Evolutionary conservation across 257 asterid genomes (phyloP).

Genomic region (Jaltomata sinuosa): DNA sequence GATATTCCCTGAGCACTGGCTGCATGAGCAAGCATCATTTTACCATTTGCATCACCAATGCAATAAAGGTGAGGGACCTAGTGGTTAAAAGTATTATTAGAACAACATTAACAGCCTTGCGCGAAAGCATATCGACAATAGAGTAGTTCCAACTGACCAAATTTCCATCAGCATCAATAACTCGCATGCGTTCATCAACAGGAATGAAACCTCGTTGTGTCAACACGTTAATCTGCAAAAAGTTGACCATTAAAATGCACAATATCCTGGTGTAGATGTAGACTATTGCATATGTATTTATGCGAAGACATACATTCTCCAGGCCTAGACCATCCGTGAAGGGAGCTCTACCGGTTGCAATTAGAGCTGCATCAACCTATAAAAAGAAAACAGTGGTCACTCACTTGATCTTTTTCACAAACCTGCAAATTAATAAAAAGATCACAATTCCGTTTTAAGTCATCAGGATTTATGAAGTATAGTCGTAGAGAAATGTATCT

Average conservation of each 20-base stretch:
- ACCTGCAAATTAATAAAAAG: neutral
- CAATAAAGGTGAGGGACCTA: slow-evolving; percentile 95
- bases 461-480: neutral
- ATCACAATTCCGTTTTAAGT: neutral
- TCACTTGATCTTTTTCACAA: neutral
- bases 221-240: slow-evolving; percentile 66
- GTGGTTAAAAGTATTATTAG: slow-evolving; percentile 1
- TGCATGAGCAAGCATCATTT: slow-evolving; percentile 99
- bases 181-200: slow-evolving; percentile 94
- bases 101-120: neutral
- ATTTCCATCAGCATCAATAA: slow-evolving; percentile 75
- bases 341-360: slow-evolving; percentile 98
- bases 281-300: neutral
- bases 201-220: slow-evolving; percentile 90
- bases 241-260: neutral
- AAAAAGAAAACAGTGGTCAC: neutral
- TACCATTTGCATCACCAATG: slow-evolving; percentile 99
- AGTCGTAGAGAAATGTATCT: neutral
- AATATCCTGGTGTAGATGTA: slow-evolving; percentile 5
- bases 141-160: slow-evolving; percentile 38
- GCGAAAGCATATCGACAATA: neutral
- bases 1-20: slow-evolving; percentile 98
- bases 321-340: slow-evolving; percentile 89
- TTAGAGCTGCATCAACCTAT: slow-evolving; percentile 98
- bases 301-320: slow-evolving; percentile 54